phyloP scores from a whole-genome alignment of 345 rosid species.

The Sisymbrium altissimum region DNA sequence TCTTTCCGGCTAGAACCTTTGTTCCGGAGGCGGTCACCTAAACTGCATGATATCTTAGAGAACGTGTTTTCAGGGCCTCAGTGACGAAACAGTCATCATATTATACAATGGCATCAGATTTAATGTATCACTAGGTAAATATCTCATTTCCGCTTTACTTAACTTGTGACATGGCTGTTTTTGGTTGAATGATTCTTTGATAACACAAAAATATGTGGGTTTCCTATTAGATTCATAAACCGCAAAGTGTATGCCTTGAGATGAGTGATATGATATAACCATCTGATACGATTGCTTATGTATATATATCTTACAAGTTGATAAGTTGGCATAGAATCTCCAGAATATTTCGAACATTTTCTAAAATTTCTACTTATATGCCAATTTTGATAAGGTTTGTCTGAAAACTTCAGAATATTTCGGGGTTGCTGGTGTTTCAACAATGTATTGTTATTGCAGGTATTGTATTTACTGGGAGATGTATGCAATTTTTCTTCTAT shows the following conservation, averaged over 20 bases:
- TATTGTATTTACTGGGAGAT: not conserved
- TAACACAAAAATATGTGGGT: constrained; percentile 16
- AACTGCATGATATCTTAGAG: constrained; percentile 75
- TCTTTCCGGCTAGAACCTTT: constrained; percentile 92
- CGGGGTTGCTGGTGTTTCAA: not conserved
- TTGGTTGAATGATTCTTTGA: not conserved
- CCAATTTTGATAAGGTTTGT: not conserved
- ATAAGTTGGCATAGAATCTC: not conserved
- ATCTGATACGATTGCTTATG: not conserved
- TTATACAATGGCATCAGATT: not conserved
- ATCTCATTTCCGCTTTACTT: not conserved
- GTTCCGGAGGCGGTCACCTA: constrained; percentile 80
- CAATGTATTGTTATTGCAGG: constrained; percentile 14
- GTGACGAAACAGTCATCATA: not conserved
- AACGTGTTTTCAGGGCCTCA: constrained; percentile 35
- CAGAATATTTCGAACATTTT: not conserved
- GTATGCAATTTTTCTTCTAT: not conserved
- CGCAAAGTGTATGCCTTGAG: constrained; percentile 47
- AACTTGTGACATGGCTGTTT: not conserved
- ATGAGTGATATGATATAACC: constrained; percentile 41
- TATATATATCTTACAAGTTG: not conserved
- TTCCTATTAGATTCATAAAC: constrained; percentile 21
- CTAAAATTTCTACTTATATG: not conserved
- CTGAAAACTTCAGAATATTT: not conserved
- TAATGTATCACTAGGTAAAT: constrained; percentile 2